Evolutionary conservation across 2,329 filamentous ascomycete genomes (phyloP).

Genomic region (Hirsutella rhossiliensis): DNA sequence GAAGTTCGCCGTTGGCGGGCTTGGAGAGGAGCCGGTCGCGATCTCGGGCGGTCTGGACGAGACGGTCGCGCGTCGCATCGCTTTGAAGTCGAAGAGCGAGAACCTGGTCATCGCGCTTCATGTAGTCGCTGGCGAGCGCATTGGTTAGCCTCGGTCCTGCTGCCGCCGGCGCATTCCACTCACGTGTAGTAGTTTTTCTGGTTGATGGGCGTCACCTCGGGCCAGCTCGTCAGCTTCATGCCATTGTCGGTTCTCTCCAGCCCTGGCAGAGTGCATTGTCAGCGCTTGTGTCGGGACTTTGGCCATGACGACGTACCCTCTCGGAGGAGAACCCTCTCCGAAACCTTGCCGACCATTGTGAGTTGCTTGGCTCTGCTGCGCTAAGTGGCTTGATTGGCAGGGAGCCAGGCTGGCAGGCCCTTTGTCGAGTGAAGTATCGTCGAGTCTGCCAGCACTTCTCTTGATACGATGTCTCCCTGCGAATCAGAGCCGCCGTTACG

Average conservation of each 20-base stretch:
- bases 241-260: conserved; percentile 96
- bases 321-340: conserved; percentile 50
- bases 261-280: conserved; percentile 38
- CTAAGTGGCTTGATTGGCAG: not conserved
- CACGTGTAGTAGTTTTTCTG: conserved; percentile 99
- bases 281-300: conserved; percentile 4
- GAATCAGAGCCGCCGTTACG: too few species aligned
- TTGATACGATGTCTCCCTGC: too few species aligned
- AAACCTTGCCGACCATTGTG: conserved; percentile 52
- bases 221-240: conserved; percentile 92
- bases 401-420: not conserved
- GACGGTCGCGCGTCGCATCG: conserved; percentile 72
- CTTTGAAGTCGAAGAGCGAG: conserved; percentile 78
- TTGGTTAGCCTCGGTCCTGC: not conserved
- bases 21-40: conserved; percentile 75
- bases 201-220: conserved; percentile 85
- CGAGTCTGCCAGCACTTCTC: not conserved
- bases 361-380: not conserved
- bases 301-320: conserved; percentile 34
- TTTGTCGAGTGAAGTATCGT: not conserved
- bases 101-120: conserved; percentile 96
- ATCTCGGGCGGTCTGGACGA: conserved; percentile 79
- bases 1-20: conserved; percentile 54
- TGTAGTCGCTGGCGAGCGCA: conserved; percentile 59
- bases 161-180: conserved; percentile 15